Conservation (phyloP, 306 rosid genomes). For the Rosa rugosa region DNA sequence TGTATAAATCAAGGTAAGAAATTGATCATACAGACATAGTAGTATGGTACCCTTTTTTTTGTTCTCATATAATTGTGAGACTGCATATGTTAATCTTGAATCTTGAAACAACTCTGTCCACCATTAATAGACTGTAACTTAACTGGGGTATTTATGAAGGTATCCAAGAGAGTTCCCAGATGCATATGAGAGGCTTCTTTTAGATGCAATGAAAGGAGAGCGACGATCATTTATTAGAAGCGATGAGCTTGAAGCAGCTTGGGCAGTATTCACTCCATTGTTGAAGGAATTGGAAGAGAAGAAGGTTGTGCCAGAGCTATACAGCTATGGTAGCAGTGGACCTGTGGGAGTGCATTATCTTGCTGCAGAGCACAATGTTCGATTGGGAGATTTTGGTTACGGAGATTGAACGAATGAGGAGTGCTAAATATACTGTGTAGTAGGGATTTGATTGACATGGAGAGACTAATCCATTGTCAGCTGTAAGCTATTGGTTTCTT, state of each 20-base stretch:
- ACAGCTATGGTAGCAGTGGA: conserved; percentile 89
- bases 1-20: conserved; percentile 61
- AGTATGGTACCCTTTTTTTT: not conserved
- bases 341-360: conserved; percentile 94
- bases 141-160: conserved; percentile 42
- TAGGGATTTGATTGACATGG: not conserved
- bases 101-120: not conserved
- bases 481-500: not conserved
- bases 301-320: conserved; percentile 91
- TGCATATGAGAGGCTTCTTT: conserved; percentile 89
- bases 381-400: conserved; percentile 75
- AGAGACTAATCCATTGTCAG: not conserved
- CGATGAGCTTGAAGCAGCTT: conserved; percentile 96
- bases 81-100: not conserved
- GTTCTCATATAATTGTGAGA: not conserved
- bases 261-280: conserved; percentile 88
- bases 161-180: conserved; percentile 86
- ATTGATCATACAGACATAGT: not conserved
- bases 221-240: conserved; percentile 87
- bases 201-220: conserved; percentile 94
- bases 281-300: conserved; percentile 77
- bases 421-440: not conserved
- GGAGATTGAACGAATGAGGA: conserved; percentile 36
- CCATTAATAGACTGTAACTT: not conserved
- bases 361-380: conserved; percentile 81